phyloP scores from a whole-genome alignment of 2,329 filamentous ascomycete genomes.

The Nothophaeocryptopus gaeumannii region DNA sequence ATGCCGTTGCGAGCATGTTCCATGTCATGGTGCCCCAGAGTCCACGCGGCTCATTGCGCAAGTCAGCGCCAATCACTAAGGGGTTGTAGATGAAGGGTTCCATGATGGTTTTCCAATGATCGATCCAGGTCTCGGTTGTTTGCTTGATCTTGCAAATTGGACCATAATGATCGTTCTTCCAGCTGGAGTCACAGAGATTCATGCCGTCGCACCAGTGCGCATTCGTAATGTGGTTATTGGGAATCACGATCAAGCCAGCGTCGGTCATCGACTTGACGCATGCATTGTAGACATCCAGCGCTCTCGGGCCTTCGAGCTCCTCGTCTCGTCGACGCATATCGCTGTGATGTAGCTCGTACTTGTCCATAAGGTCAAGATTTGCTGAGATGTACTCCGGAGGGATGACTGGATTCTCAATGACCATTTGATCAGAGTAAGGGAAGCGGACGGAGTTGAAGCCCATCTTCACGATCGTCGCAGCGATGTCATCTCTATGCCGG shows the following conservation, averaged over 20 bases:
- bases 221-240: constrained; percentile 70
- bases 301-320: constrained; percentile 43
- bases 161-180: constrained; percentile 64
- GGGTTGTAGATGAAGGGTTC: constrained; percentile 56
- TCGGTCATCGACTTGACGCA: constrained; percentile 59
- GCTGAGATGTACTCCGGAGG: constrained; percentile 52
- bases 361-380: constrained; percentile 57
- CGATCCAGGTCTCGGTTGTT: constrained; percentile 63
- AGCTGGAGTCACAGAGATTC: constrained; percentile 65
- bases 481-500: constrained; percentile 60
- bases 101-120: constrained; percentile 66
- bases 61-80: constrained; percentile 63
- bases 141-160: constrained; percentile 60
- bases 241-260: constrained; percentile 61
- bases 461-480: constrained; percentile 56
- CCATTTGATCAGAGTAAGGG: constrained; percentile 68
- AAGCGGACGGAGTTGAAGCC: constrained; percentile 70
- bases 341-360: constrained; percentile 16
- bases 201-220: constrained; percentile 68
- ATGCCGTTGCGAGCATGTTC: constrained; percentile 62
- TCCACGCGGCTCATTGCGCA: constrained; percentile 67
- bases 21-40: constrained; percentile 68
- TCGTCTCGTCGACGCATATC: constrained; percentile 11
- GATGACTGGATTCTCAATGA: constrained; percentile 58
- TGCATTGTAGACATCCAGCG: constrained; percentile 61